Conservation (phyloP, 331 rosid genomes). For the Dryas integrifolia region DNA sequence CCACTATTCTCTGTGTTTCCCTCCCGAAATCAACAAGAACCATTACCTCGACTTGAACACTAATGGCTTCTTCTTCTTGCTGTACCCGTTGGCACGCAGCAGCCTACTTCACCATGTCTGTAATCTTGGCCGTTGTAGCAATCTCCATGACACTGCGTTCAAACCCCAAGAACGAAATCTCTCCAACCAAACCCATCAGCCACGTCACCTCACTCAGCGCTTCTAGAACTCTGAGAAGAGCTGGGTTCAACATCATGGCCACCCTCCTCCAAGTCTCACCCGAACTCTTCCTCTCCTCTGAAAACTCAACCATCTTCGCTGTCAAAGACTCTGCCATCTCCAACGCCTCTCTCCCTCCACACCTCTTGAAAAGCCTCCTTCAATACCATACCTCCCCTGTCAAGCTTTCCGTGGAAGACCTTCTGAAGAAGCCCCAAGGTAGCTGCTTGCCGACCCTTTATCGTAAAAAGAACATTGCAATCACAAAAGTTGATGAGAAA, state of each 20-base stretch:
- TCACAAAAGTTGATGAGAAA: slow-evolving; percentile 40
- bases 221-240: slow-evolving; percentile 46
- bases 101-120: slow-evolving; percentile 36
- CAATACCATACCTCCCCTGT: slow-evolving; percentile 52
- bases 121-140: slow-evolving; percentile 48
- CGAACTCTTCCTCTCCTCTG: slow-evolving; percentile 42
- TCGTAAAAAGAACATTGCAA: slow-evolving; percentile 33
- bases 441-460: slow-evolving; percentile 50
- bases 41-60: not conserved
- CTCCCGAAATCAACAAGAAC: slow-evolving; percentile 8
- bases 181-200: slow-evolving; percentile 23
- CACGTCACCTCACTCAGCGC: slow-evolving; percentile 41
- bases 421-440: slow-evolving; percentile 31
- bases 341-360: slow-evolving; percentile 51
- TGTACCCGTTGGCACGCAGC: slow-evolving; percentile 41
- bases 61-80: slow-evolving; percentile 51
- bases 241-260: slow-evolving; percentile 55
- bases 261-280: slow-evolving; percentile 59
- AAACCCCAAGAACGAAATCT: slow-evolving; percentile 26
- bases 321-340: slow-evolving; percentile 50
- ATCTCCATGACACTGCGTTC: slow-evolving; percentile 43
- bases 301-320: slow-evolving; percentile 62
- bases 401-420: slow-evolving; percentile 36
- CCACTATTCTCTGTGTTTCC: not conserved
- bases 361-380: slow-evolving; percentile 51